Percentiles rank a stretch among this genome's conserved stretches.
Conservation (phyloP, 2,329 filamentous ascomycete species). For the Ceratocystis variospora region DNA sequence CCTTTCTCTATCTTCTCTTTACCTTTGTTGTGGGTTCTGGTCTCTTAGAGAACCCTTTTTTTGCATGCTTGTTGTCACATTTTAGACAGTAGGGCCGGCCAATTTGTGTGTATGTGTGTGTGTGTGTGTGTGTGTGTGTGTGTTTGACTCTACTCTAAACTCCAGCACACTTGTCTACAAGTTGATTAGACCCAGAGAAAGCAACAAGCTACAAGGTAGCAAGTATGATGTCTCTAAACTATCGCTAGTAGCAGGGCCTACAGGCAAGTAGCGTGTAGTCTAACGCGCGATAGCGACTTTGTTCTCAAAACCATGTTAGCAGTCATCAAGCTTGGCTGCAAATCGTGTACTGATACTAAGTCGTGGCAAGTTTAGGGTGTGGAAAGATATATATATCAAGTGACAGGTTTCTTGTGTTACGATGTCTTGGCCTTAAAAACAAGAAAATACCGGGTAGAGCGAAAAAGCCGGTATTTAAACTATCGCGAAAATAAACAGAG, state of each 20-base stretch:
- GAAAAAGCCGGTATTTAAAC: too few relatives aligned
- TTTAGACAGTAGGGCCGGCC: neutral
- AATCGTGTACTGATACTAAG: too few relatives aligned
- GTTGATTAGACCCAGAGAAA: neutral
- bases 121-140: neutral
- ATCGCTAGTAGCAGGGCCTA: neutral
- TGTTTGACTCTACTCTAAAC: neutral
- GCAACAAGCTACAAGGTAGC: neutral
- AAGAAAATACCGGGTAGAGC: too few relatives aligned
- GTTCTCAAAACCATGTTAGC: too few relatives aligned
- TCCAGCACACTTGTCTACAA: neutral
- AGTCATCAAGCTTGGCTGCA: too few relatives aligned
- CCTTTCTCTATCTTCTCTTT: neutral
- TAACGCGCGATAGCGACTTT: neutral
- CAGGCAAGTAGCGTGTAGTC: neutral
- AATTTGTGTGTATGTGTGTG: neutral
- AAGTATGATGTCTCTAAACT: neutral
- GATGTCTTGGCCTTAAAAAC: too few relatives aligned
- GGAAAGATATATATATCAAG: too few relatives aligned
- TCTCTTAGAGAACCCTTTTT: neutral
- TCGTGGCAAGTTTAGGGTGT: too few relatives aligned
- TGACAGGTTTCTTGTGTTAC: too few relatives aligned
- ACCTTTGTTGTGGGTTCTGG: neutral
- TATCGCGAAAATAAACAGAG: too few relatives aligned
- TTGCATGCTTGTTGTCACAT: neutral